Evolutionary conservation across 202 grass and related monocot genomes (phyloP), one percentile per base, ranked within the genome.

Genomic region (Musa balbisiana): DNA sequence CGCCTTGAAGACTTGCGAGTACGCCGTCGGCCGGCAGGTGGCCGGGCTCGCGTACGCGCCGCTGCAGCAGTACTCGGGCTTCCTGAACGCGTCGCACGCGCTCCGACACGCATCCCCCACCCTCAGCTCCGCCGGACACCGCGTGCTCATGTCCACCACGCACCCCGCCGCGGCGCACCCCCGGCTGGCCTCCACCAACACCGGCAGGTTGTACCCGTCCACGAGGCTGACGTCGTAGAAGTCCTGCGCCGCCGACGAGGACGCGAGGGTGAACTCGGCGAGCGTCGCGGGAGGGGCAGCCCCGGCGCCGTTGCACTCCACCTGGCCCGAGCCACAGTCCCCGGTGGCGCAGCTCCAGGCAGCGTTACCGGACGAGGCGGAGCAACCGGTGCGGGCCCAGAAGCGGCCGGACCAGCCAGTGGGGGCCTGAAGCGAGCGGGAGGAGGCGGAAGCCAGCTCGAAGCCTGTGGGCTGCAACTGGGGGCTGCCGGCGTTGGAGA

Each of bases 221-320:
- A 97, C 94, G 0, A 97, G 85, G 86, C 90, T 93, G 74, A 97
- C 94, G 85, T 97, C 94, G 87, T 97, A 97, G 75, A 93, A 97
- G 82, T 97, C 94, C 78, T 62, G 71, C 78, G 33, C 79, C 53
- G 50, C 67, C 51, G 27, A 33, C 13, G 69, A 70, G 76, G 79
- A 69, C 49, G 83, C 88, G 0, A 98, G 90, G 10, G 94, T 93
- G 90, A 98, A 88, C 84, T 98, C 94, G 5, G 84, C 86, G 52
- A 98, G 91, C 71, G 94, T 97, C 0, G 90, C 87, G 0, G 94
- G 94, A 0, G 90, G 82, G 26, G 79, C 83, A 1, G 86, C 90
- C 62, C 86, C 85, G 1, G 11, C 33, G 1, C 90, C 90, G 64
- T 85, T 27, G 77, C 94, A 97, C 84, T 97, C 94, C 24, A 97